Conservation (phyloP, 257 asterid genomes). For the Penstemon newberryi region DNA sequence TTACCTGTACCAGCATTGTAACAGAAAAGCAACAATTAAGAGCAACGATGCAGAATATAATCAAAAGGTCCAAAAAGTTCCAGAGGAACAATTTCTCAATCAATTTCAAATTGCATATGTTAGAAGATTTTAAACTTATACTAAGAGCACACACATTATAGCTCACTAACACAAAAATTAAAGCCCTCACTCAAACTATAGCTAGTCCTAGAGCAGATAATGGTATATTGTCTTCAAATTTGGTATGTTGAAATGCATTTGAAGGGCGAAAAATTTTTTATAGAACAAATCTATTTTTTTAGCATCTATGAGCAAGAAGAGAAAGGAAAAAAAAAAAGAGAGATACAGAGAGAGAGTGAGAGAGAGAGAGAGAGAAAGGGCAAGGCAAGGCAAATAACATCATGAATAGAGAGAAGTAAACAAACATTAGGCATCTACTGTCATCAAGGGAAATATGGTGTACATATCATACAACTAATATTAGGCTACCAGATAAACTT, state of each 20-base stretch:
- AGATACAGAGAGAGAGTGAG: no score
- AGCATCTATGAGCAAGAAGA: not conserved
- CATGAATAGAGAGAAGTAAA: conserved; percentile 14
- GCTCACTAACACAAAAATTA: conserved; percentile 9
- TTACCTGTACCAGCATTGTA: conserved; percentile 58
- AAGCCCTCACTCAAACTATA: not conserved
- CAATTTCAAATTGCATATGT: not conserved
- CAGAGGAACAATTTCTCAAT: not conserved
- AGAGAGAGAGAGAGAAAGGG: no score
- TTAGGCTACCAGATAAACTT: conserved; percentile 10
- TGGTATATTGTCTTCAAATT: not conserved
- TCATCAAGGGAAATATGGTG: conserved; percentile 20
- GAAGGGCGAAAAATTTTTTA: not conserved
- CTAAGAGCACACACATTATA: not conserved
- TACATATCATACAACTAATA: conserved; percentile 13
- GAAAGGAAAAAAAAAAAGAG: not conserved
- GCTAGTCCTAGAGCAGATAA: not conserved
- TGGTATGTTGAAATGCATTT: not conserved
- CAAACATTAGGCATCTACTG: not conserved
- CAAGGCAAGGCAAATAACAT: not conserved
- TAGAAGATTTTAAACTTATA: not conserved
- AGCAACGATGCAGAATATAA: conserved; percentile 13
- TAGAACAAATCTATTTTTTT: not conserved
- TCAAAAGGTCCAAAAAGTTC: not conserved
- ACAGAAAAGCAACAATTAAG: conserved; percentile 27